Evolutionary conservation across 352 stramenopile genomes (phyloP).

Genomic region (Phytopythium oedochilum): DNA sequence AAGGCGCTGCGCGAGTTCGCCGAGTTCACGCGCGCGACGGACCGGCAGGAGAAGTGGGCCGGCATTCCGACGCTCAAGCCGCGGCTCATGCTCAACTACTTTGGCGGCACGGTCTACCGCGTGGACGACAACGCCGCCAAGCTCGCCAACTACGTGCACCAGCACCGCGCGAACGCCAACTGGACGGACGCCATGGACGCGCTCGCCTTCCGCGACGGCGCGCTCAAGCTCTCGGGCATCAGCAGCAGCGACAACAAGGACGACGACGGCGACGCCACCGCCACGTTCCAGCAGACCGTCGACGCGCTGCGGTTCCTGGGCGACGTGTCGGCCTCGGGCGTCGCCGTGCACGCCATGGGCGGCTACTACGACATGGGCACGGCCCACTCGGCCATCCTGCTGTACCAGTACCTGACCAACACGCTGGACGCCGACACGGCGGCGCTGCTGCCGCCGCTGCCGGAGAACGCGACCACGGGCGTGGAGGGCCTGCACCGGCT

Average conservation of each 20-base stretch:
- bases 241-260: slow-evolving; percentile 28
- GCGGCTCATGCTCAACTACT: slow-evolving; percentile 82
- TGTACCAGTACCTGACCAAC: slow-evolving; percentile 79
- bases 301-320: slow-evolving; percentile 50
- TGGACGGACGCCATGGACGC: slow-evolving; percentile 39
- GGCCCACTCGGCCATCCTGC: slow-evolving; percentile 63
- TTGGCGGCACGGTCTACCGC: slow-evolving; percentile 78
- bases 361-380: slow-evolving; percentile 82
- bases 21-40: slow-evolving; percentile 71
- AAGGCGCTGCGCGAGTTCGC: slow-evolving; percentile 60
- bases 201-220: slow-evolving; percentile 64
- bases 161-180: slow-evolving; percentile 64
- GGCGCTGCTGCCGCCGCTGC: slow-evolving; percentile 43
- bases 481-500: slow-evolving; percentile 53
- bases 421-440: slow-evolving; percentile 58
- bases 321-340: slow-evolving; percentile 58
- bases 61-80: slow-evolving; percentile 70
- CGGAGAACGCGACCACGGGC: slow-evolving; percentile 31
- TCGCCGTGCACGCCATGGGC: slow-evolving; percentile 62
- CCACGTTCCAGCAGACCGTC: slow-evolving; percentile 34
- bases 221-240: too few relatives aligned
- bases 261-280: neutral
- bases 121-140: slow-evolving; percentile 67
- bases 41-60: slow-evolving; percentile 71
- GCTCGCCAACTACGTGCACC: slow-evolving; percentile 53